Base-by-base conservation (phyloP, 768 basidiomycete species). In the Calocybe indica region DNA sequence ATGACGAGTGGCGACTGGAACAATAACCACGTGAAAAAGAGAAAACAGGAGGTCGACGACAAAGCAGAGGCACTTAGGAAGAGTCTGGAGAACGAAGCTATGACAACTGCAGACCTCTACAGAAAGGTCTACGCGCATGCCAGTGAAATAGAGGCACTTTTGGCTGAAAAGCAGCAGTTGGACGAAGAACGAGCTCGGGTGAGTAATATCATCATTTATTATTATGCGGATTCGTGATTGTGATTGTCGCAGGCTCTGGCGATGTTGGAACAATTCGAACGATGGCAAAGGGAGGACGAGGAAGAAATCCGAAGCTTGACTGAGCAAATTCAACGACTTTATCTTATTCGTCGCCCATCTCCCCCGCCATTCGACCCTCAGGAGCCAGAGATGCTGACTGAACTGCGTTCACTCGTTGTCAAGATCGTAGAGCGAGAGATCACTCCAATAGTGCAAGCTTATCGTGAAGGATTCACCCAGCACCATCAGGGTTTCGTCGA, bases 351-450 rank as follows among this genome's bases (percentile, higher is more conserved):
- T 33, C 49, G 43, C 7, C 52, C 54, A n/a, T 48, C 51, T 12
- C 46, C 55, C 37, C 32, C 56, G 14, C 52, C 39, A 5, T 40
- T 56, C 5, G 53, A 48, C 37, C 33, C 57, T 1, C 55, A 63
- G 1, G 22, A 22, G 22, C 22, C 22, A 4, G 22, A 22, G 22
- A 22, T 22, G 4, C 22, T 22, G 22, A 22, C 22, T 22, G 22
- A 22, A 22, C 22, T 22, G 22, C 22, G 22, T 22, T 22, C 22
- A 4, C 33, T 38, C 0, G 35, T 53, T 14, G 15, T 59, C n/a
- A 51, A 58, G 5, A 49, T 57, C 8, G 46, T 69, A 28, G 48
- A 53, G 30, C 44, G 46, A 7, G 62, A 66, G 13, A 42, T 71
- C 5, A 47, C 42, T 4, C 52, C 49, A 5, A 46, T 65, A n/a